These are phyloP conservation scores for Parmelia sp. DNA, from an alignment of 495 filamentous ascomycete genomes.

Conservation along the genomic window DNA sequence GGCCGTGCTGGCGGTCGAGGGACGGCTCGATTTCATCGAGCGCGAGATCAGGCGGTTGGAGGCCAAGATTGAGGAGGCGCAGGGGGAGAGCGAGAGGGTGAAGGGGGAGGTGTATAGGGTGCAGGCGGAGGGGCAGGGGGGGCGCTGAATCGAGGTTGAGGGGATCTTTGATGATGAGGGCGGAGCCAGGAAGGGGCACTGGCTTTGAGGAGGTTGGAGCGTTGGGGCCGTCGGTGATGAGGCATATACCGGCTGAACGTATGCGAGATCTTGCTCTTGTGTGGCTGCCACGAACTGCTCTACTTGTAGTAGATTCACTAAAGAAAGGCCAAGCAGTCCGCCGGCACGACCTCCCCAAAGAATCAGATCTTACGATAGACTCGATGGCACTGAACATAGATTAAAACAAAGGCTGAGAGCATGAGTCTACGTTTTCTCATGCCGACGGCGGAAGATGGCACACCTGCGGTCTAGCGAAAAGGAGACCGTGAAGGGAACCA, in stretches of 20 bases:
- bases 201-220: neutral
- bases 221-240: neutral
- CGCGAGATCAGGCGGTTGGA: slow-evolving; percentile 89
- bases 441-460: neutral
- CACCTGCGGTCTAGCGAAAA: neutral
- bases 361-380: neutral
- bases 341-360: neutral
- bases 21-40: slow-evolving; percentile 83
- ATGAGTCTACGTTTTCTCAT: neutral
- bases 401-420: no score
- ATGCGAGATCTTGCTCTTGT: neutral
- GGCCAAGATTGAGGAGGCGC: slow-evolving; percentile 66
- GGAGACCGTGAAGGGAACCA: neutral
- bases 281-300: neutral
- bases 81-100: slow-evolving; percentile 76
- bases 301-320: neutral
- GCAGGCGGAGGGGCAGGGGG: neutral
- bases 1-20: slow-evolving; percentile 81
- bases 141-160: neutral
- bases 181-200: neutral
- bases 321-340: neutral
- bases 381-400: no score
- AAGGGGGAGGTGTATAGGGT: slow-evolving; percentile 48
- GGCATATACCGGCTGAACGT: neutral
- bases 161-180: neutral